Conservation (phyloP, 2,329 filamentous ascomycete genomes). For the Blastomyces parvus region DNA sequence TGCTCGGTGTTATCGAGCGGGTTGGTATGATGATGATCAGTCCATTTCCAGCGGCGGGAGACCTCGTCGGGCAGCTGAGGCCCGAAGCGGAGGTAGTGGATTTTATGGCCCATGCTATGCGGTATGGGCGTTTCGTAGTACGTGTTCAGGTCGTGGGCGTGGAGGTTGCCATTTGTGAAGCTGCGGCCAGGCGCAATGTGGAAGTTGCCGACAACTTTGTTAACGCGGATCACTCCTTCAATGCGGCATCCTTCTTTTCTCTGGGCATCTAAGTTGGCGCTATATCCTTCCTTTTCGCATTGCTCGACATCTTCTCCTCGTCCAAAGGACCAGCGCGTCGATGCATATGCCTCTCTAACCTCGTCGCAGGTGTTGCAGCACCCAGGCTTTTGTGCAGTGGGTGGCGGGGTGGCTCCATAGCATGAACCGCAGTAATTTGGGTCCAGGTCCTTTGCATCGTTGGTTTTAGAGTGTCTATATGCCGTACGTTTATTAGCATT, state of each 20-base stretch:
- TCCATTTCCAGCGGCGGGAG: slow-evolving; percentile 57
- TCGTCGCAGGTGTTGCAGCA: slow-evolving; percentile 98
- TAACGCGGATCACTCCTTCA: slow-evolving; percentile 83
- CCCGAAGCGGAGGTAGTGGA: slow-evolving; percentile 86
- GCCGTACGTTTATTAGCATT: slow-evolving; percentile 1
- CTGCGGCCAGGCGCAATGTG: slow-evolving; percentile 92
- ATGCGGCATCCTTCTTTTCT: slow-evolving; percentile 88
- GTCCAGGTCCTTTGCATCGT: slow-evolving; percentile 67
- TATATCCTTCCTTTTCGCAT: slow-evolving; percentile 89
- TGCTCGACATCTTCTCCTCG: slow-evolving; percentile 88
- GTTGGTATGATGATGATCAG: slow-evolving; percentile 75
- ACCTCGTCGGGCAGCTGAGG: slow-evolving; percentile 74
- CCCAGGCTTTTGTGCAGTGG: slow-evolving; percentile 63
- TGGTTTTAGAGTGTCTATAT: slow-evolving; percentile 56
- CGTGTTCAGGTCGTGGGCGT: slow-evolving; percentile 94
- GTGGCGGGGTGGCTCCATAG: slow-evolving; percentile 71
- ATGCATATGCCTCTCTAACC: slow-evolving; percentile 86
- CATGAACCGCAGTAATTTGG: slow-evolving; percentile 89
- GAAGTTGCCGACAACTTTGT: slow-evolving; percentile 98
- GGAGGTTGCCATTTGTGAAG: slow-evolving; percentile 94
- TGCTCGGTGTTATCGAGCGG: slow-evolving; percentile 76
- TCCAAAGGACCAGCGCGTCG: slow-evolving; percentile 86
- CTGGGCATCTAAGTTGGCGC: slow-evolving; percentile 77
- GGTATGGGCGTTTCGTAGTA: slow-evolving; percentile 67
- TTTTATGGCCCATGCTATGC: slow-evolving; percentile 81